phyloP scores from a whole-genome alignment of 495 filamentous ascomycete species.

The Aspergillus bertholletiae region DNA sequence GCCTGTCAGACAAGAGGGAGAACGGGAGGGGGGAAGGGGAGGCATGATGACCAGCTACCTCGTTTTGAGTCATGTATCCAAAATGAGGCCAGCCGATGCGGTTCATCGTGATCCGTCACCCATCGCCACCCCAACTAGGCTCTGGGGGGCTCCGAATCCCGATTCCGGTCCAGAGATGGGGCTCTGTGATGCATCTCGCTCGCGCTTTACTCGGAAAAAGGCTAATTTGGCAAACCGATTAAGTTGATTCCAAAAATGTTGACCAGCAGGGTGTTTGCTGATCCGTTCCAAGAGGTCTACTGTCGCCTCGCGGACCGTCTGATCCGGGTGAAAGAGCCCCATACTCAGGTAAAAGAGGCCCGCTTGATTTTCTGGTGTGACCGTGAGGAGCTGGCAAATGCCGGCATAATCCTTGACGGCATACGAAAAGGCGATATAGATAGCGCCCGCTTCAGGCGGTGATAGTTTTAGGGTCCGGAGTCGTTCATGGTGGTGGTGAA shows the following conservation, averaged over 20 bases:
- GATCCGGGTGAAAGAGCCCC: slow-evolving; percentile 88
- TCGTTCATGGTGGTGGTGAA: slow-evolving; percentile 89
- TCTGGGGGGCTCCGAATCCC: slow-evolving; percentile 29
- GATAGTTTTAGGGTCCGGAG: slow-evolving; percentile 73
- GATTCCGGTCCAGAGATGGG: slow-evolving; percentile 6
- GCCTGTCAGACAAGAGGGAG: too few species aligned
- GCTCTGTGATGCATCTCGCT: slow-evolving; percentile 45
- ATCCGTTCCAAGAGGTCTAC: slow-evolving; percentile 82
- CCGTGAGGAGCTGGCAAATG: slow-evolving; percentile 81
- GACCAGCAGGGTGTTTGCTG: slow-evolving; percentile 79
- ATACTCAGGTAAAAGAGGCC: slow-evolving; percentile 90
- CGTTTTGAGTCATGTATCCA: not conserved
- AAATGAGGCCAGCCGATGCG: not conserved
- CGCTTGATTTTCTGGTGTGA: slow-evolving; percentile 80
- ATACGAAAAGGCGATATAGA: slow-evolving; percentile 76
- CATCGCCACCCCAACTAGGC: slow-evolving; percentile 38
- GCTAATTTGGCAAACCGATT: slow-evolving; percentile 87
- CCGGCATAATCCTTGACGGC: slow-evolving; percentile 80
- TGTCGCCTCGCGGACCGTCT: slow-evolving; percentile 70
- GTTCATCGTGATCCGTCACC: slow-evolving; percentile 16
- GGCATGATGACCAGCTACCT: not conserved
- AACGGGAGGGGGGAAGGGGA: not conserved
- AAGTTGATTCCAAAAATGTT: slow-evolving; percentile 86
- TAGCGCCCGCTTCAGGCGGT: slow-evolving; percentile 64
- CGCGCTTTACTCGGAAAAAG: slow-evolving; percentile 64